Evolutionary conservation across 2,329 filamentous ascomycete species (phyloP).

Genomic region (Trichoderma lentiforme): DNA sequence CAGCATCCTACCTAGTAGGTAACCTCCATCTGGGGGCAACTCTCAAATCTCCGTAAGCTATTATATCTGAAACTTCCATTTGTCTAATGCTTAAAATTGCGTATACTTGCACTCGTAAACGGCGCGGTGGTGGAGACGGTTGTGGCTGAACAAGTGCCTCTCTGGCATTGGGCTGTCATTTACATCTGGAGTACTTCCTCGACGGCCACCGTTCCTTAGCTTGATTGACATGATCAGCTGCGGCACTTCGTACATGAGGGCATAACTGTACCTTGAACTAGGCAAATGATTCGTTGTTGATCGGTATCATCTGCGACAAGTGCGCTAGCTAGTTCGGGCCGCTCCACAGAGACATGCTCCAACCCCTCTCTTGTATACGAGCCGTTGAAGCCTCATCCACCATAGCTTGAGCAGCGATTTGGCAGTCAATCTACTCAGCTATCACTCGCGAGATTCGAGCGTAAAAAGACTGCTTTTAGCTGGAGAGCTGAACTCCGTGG

Average conservation of each 20-base stretch:
- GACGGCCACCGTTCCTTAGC: conserved; percentile 7
- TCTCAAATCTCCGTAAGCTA: conserved; percentile 1
- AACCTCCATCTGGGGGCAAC: not conserved
- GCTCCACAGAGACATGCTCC: conserved; percentile 3
- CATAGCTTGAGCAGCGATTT: not conserved
- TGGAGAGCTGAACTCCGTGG: not conserved
- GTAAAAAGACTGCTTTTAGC: not conserved
- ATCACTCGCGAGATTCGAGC: not conserved
- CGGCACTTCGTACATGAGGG: conserved; percentile 15
- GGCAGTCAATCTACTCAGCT: not conserved
- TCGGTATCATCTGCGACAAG: conserved; percentile 7
- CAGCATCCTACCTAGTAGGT: not conserved
- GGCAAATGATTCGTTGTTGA: conserved; percentile 9
- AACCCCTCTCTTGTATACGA: conserved; percentile 2
- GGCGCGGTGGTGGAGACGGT: not conserved
- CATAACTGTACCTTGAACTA: conserved; percentile 6
- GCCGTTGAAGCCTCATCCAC: not conserved
- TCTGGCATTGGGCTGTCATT: not conserved
- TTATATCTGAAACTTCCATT: not conserved
- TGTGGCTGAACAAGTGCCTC: not conserved
- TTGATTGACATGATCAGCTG: conserved; percentile 9
- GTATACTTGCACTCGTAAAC: not conserved
- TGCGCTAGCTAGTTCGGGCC: conserved; percentile 7
- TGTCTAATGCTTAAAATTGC: not conserved
- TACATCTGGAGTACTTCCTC: not conserved